Percentiles rank a stretch among this genome's conserved stretches.
Conservation (phyloP, 345 rosid genomes). For the Pseudoturritis turrita region DNA sequence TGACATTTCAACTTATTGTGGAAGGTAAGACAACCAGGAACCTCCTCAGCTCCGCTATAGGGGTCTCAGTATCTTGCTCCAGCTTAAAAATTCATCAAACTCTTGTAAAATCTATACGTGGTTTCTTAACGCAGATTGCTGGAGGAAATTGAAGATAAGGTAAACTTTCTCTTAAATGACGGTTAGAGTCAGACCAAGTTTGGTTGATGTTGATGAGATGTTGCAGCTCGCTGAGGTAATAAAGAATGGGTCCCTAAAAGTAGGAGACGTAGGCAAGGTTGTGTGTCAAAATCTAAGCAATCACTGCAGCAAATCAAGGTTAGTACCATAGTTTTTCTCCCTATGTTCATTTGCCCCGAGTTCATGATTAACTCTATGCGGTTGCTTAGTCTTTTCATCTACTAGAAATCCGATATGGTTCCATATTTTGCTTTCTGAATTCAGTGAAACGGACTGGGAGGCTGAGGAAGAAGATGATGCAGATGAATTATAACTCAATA, state of each 20-base stretch:
- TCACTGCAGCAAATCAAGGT: conserved; percentile 67
- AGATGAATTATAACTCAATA: conserved; percentile 22
- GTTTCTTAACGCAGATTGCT: conserved; percentile 48
- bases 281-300: conserved; percentile 77
- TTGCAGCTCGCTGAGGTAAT: conserved; percentile 66
- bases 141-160: conserved; percentile 96
- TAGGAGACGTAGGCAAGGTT: conserved; percentile 71
- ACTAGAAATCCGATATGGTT: background rate
- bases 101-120: background rate
- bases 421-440: background rate
- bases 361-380: background rate
- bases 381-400: background rate
- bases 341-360: background rate
- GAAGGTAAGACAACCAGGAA: conserved; percentile 52
- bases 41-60: background rate
- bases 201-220: background rate
- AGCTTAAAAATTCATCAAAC: background rate
- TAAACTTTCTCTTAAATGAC: conserved; percentile 25
- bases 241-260: conserved; percentile 66
- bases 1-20: conserved; percentile 86
- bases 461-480: conserved; percentile 22
- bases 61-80: background rate
- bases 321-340: background rate
- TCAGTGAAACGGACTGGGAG: conserved; percentile 22
- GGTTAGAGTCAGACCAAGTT: background rate